A percentile compares a stretch with the other conserved stretches of the same genome.
Conservation (phyloP, 2,329 filamentous ascomycete genomes). For the Nemania sp. region DNA sequence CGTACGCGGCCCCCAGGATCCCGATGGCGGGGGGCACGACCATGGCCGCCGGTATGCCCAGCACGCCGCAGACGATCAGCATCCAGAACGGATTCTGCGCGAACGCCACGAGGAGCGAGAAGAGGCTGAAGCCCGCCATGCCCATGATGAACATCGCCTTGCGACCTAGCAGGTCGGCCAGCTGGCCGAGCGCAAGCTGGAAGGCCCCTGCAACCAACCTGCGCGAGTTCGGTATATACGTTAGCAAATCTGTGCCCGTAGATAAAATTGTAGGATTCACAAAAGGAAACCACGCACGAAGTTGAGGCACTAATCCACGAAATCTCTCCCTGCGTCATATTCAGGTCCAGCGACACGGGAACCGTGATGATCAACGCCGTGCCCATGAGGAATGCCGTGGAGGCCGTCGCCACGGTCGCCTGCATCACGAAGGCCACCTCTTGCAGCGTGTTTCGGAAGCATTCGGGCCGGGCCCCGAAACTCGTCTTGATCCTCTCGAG, state of each 20-base stretch:
- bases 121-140: slow-evolving; percentile 61
- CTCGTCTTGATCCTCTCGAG: slow-evolving; percentile 33
- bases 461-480: slow-evolving; percentile 53
- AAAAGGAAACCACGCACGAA: slow-evolving; percentile 47
- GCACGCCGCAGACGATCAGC: slow-evolving; percentile 65
- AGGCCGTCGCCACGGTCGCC: slow-evolving; percentile 69
- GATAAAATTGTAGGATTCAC: neutral
- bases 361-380: slow-evolving; percentile 65
- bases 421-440: slow-evolving; percentile 69
- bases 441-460: slow-evolving; percentile 65
- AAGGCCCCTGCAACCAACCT: slow-evolving; percentile 67
- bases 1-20: slow-evolving; percentile 66
- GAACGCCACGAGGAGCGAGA: slow-evolving; percentile 63
- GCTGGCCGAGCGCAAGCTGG: slow-evolving; percentile 67
- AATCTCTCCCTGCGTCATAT: slow-evolving; percentile 68
- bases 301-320: slow-evolving; percentile 70
- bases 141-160: slow-evolving; percentile 63
- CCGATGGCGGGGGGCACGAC: slow-evolving; percentile 67
- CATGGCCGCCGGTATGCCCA: slow-evolving; percentile 67
- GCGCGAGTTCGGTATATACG: neutral
- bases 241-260: neutral
- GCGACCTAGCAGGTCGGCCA: slow-evolving; percentile 69
- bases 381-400: slow-evolving; percentile 63
- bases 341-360: slow-evolving; percentile 61
- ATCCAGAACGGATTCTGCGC: slow-evolving; percentile 61